Base-by-base conservation (phyloP, 768 basidiomycete genomes). In the Termitomyces sp. region DNA sequence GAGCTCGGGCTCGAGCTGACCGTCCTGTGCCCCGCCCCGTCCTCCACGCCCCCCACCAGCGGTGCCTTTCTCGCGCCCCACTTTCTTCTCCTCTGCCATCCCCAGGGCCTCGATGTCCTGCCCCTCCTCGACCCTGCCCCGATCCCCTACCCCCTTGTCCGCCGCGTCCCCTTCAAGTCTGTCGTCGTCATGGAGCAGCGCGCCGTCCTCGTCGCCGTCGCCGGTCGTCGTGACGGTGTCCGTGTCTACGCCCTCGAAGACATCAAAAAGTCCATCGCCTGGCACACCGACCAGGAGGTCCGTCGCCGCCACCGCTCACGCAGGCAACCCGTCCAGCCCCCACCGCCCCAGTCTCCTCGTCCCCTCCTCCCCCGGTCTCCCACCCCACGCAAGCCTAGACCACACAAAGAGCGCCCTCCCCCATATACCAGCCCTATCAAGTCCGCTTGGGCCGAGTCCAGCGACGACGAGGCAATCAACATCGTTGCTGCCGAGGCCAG, bases 121-220 rank as follows among this genome's bases (percentile, higher is more conserved):
- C 89, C 92, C 2, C 76, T 94, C 31, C 70, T 81, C 12, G 86
- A 87, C 0, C 91, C 91, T 2, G 78, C 84, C 15, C 78, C 80
- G 7, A 86, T 87, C 63, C 90, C 93, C 15, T 93, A 92, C 70
- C 86, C 92, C 11, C 79, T 94, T 30, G 86, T 94, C 24, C 84
- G 92, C 22, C 81, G 91, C 56, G 89, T 92, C 54, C 80, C 81
- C 37, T 94, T 94, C 72, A 93, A 92, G 68, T 85, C 82, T 57
- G 87, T 94, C n/a, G 89, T 94, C 0, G 88, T 94, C 15, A 94
- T 94, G 92, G 92, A 94, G 65, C 89, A 93, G 66, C 87, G 92
- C 33, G 92, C 91, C 7, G 91, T 94, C 0, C 75, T 94, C n/a
- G 92, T 94, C 9, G 91, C 92, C 13, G 92, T 94, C 61, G 93